A percentile compares a stretch with the other conserved stretches of the same genome.
phyloP scores from a whole-genome alignment of 495 filamentous ascomycete genomes.

The Articulospora tetracladia region DNA sequence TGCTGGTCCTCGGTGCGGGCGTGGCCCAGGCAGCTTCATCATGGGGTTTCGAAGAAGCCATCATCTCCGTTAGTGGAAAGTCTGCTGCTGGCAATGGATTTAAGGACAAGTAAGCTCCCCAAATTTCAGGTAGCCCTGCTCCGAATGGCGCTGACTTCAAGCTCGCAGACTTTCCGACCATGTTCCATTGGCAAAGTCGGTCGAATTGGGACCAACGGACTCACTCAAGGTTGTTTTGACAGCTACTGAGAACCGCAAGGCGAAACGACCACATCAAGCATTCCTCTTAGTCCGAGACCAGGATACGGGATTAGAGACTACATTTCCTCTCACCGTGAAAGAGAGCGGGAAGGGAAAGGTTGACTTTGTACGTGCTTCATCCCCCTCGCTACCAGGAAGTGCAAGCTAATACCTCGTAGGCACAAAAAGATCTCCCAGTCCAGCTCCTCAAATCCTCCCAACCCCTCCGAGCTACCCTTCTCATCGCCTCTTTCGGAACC shows the following conservation, averaged over 20 bases:
- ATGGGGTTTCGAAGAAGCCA: slow-evolving; percentile 86
- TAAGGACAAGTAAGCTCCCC: slow-evolving; percentile 73
- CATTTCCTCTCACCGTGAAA: slow-evolving; percentile 80
- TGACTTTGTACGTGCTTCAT: slow-evolving; percentile 61
- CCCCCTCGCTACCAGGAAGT: background rate
- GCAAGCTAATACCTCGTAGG: slow-evolving; percentile 47
- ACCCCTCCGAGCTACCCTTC: slow-evolving; percentile 70
- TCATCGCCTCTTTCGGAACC: slow-evolving; percentile 83
- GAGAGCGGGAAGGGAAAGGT: slow-evolving; percentile 81
- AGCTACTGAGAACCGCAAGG: slow-evolving; percentile 69
- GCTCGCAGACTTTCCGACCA: slow-evolving; percentile 22
- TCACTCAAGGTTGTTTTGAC: slow-evolving; percentile 80
- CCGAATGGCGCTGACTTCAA: background rate
- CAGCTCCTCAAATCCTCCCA: slow-evolving; percentile 67
- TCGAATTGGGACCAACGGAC: slow-evolving; percentile 65
- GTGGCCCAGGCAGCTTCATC: slow-evolving; percentile 60
- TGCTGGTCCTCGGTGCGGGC: slow-evolving; percentile 42
- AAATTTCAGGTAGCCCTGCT: background rate
- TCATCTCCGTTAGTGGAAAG: slow-evolving; percentile 71
- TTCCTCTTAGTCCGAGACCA: slow-evolving; percentile 80
- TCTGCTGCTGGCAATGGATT: slow-evolving; percentile 39
- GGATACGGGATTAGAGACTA: slow-evolving; percentile 76
- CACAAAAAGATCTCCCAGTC: slow-evolving; percentile 82
- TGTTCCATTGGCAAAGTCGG: slow-evolving; percentile 21
- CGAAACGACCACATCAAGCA: slow-evolving; percentile 86